Base-by-base conservation (phyloP, 2,329 filamentous ascomycete genomes). In the Fusarium chuoi region DNA sequence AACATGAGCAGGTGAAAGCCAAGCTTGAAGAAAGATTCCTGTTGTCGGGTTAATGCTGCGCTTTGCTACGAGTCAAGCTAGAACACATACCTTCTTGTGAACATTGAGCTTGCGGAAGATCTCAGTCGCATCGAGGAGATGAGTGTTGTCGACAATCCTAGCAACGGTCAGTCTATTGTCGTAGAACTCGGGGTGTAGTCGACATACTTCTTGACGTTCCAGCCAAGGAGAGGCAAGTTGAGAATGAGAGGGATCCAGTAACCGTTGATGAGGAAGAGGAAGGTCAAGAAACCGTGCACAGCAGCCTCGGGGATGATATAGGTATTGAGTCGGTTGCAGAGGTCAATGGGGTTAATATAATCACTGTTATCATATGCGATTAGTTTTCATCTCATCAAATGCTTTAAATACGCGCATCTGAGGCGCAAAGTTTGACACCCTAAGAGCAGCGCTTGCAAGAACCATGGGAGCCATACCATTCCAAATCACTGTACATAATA, bases 331-430 rank as follows among this genome's bases (percentile, higher is more conserved):
- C 96, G 95, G 92, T 99, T 99, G 93, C 96, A 99, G 77, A 99
- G 95, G 81, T 99, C 96, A 87, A 99, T 99, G 51, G 96, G 96
- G 88, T 99, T 99, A 87, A 99, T 99, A 87, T 99, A 99, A 87
- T 99, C 96, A 87, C 95, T 98, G 82, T 68, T 71, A 39, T 63
- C 55, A 39, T 39, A n/a, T 62, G 54, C 35, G 36, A 68, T 78
- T 63, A 77, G 75, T 57, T 62, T 65, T 62, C 26, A 57, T 68
- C 38, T 60, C 45, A 55, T 49, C 17, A 55, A 49, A 22, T 48
- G 44, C 56, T 61, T 42, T 46, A 33, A 45, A 38, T 63, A 71
- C 55, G 69, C 67, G 65, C 71, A 74, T 68, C 62, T 35, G 39
- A 33, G 49, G 71, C 64, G 73, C 73, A 71, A 62, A 68, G 56